These are phyloP conservation scores for Calamus simplicifolius DNA, from an alignment of 176 grass and related monocot genomes.

Conservation along the genomic window DNA sequence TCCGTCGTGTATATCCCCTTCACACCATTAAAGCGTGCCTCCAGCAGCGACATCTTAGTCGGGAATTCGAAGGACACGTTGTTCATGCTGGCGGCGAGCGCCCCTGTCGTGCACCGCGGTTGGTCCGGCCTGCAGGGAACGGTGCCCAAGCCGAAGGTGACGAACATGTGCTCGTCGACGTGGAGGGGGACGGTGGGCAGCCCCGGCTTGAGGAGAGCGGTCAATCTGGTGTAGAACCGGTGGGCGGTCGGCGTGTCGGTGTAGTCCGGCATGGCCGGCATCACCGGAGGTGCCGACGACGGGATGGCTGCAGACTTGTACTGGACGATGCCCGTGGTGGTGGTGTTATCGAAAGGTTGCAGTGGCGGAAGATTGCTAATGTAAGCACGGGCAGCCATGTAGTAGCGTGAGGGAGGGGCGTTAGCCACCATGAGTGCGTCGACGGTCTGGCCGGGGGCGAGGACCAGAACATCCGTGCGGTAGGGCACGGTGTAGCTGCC, in stretches of 20 bases:
- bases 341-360: slow-evolving; percentile 15
- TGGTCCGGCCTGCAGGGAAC: slow-evolving; percentile 20
- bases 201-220: slow-evolving; percentile 24
- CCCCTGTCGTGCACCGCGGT: slow-evolving; percentile 9
- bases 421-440: slow-evolving; percentile 52
- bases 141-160: slow-evolving; percentile 35
- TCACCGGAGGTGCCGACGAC: not conserved
- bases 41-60: no score
- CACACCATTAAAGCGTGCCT: no score
- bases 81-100: no score
- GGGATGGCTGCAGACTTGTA: slow-evolving; percentile 14
- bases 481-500: slow-evolving; percentile 62
- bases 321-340: slow-evolving; percentile 31
- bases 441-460: slow-evolving; percentile 61
- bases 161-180: slow-evolving; percentile 52
- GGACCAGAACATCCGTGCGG: slow-evolving; percentile 47
- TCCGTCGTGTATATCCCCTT: no score
- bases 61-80: no score
- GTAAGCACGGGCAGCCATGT: slow-evolving; percentile 49
- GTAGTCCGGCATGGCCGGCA: slow-evolving; percentile 23
- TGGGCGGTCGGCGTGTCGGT: slow-evolving; percentile 31
- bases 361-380: slow-evolving; percentile 11
- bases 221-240: slow-evolving; percentile 43
- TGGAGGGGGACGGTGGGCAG: slow-evolving; percentile 29
- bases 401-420: slow-evolving; percentile 32